Base-by-base conservation (phyloP, 2,329 filamentous ascomycete genomes). In the Magnaporthiopsis incrustans region DNA sequence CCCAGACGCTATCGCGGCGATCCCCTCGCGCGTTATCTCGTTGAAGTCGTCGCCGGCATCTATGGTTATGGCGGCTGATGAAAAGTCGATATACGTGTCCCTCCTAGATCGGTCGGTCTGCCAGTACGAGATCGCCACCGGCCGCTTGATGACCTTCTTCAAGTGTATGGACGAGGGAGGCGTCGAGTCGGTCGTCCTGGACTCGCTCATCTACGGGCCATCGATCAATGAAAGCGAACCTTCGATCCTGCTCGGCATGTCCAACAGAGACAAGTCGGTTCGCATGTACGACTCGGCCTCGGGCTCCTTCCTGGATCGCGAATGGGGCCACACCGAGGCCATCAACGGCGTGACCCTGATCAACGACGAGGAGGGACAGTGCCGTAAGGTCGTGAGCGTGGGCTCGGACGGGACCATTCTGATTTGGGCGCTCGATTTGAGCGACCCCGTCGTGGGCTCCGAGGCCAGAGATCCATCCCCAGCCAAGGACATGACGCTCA, bases 311-410 rank as follows among this genome's bases (percentile, higher is more conserved):
- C 77, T 98, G 33, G 90, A 92, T 62, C 87, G 92, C 57, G 95
- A 98, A 76, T 97, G 92, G 85, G 95, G 95, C 1, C 95, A 99
- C 70, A 97, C 93, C 0, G 93, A 97, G 72, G 90, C 93, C 11
- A 92, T 99, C 67, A 96, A 91, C 62, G 93, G 93, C 66, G 86
- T 96, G 25, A 84, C 89, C 4, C 77, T 97, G 25, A 74, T 94
- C 14, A 85, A 89, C 64, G 80, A 81, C 10, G 79, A 82, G 0
- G 82, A 85, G 22, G 78, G 58, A 8, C 63, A 63, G 22, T 77
- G 78, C 32, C 82, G 83, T 63, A 83, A 81, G 66, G 77, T 92
- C 57, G 84, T 94, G 63, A 93, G 89, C 68, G 89, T 90, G 38
- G 91, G 89, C 1, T 85, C 89, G 6, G 91, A 95, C 73, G 90